phyloP scores from a whole-genome alignment of 169 alveolate species.

The Eimeria maxima region DNA sequence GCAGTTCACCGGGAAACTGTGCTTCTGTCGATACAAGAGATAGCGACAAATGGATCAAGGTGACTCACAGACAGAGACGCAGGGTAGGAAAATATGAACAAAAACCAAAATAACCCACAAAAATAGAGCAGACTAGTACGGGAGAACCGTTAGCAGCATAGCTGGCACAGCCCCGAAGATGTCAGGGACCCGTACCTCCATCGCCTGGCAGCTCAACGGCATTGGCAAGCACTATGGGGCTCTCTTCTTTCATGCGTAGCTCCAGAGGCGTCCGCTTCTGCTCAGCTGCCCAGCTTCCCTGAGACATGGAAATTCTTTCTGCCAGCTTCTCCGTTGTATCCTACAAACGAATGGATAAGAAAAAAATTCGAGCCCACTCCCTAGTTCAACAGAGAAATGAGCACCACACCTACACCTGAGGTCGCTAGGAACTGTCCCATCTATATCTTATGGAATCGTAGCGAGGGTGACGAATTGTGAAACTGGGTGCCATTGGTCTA shows the following conservation, averaged over 20 bases:
- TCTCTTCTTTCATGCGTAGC: constrained; percentile 33
- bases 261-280: constrained; percentile 64
- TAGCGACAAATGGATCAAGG: neutral
- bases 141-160: neutral
- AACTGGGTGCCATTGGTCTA: neutral
- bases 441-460: neutral
- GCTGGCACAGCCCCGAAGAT: neutral
- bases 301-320: constrained; percentile 62
- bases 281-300: constrained; percentile 72
- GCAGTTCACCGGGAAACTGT: neutral
- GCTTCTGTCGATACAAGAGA: neutral
- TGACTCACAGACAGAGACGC: neutral
- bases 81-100: neutral
- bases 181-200: neutral
- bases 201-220: neutral
- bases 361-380: neutral
- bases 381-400: neutral
- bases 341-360: neutral
- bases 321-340: constrained; percentile 51
- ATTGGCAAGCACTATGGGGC: neutral
- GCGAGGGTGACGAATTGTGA: neutral
- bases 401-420: neutral
- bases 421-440: neutral
- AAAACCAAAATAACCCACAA: neutral
- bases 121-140: neutral